These are phyloP conservation scores for Paulownia fortunei DNA, from an alignment of 257 asterid species.

Conservation along the genomic window DNA sequence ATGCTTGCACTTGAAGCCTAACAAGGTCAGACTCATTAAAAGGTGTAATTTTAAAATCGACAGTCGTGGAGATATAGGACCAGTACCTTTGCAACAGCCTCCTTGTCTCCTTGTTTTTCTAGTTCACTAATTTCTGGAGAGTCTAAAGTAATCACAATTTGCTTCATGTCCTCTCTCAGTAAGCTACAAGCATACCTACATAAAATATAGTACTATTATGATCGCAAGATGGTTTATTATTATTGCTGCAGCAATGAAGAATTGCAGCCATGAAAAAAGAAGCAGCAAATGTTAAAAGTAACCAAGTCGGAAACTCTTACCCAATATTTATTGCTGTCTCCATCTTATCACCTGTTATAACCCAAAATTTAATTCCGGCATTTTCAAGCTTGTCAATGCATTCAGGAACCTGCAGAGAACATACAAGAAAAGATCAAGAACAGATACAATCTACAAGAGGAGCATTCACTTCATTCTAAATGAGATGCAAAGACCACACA, in stretches of 20 bases:
- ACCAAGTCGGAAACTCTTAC: conserved; percentile 40
- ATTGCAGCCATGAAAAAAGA: neutral
- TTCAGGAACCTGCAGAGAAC: conserved; percentile 79
- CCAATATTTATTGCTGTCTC: conserved; percentile 99
- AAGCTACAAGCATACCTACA: conserved; percentile 91
- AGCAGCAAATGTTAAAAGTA: neutral
- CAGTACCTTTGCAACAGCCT: conserved; percentile 66
- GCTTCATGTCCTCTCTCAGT: conserved; percentile 83
- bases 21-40: conserved; percentile 33
- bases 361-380: conserved; percentile 97
- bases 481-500: conserved; percentile 3
- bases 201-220: conserved; percentile 25
- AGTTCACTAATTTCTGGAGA: conserved; percentile 59
- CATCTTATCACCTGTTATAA: conserved; percentile 98
- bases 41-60: conserved; percentile 7
- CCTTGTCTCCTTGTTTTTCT: conserved; percentile 78
- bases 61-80: conserved; percentile 5
- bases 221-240: conserved; percentile 1
- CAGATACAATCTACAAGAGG: neutral
- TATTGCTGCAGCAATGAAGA: neutral
- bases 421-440: conserved; percentile 22
- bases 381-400: conserved; percentile 84
- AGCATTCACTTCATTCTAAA: conserved; percentile 9
- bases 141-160: conserved; percentile 80
- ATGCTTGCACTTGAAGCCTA: conserved; percentile 77